Conservation (phyloP, 805 yeast genomes). For the Metschnikowia peoriensis region DNA sequence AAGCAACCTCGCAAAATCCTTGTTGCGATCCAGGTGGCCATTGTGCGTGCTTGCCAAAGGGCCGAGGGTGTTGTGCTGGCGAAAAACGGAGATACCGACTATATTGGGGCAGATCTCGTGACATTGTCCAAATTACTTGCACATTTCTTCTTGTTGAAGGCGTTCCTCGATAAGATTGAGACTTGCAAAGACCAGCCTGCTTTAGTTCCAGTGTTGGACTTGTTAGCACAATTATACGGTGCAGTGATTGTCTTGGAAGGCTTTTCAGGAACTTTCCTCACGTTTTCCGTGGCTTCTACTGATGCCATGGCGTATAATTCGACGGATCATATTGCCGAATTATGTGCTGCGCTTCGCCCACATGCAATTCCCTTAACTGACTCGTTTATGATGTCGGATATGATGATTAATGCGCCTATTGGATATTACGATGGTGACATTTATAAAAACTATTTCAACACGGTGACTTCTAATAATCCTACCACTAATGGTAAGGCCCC, state of each 20-base stretch:
- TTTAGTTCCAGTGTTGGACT: constrained; percentile 49
- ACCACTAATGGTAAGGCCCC: constrained; percentile 57
- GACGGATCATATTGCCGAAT: constrained; percentile 34
- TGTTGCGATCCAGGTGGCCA: constrained; percentile 9
- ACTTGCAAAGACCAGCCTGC: constrained; percentile 31
- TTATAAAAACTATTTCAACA: constrained; percentile 69
- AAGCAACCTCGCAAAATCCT: constrained; percentile 13
- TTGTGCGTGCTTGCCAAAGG: constrained; percentile 32
- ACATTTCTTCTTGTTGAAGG: constrained; percentile 46
- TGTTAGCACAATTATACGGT: constrained; percentile 57
- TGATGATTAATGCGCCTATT: constrained; percentile 75
- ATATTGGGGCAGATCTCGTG: constrained; percentile 46
- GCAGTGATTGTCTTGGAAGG: constrained; percentile 60
- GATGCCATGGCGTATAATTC: constrained; percentile 47
- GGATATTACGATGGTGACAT: constrained; percentile 82
- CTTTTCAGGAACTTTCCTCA: constrained; percentile 70
- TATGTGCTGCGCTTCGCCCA: constrained; percentile 46
- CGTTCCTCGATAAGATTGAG: constrained; percentile 37
- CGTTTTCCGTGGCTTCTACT: constrained; percentile 54
- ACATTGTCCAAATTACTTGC: constrained; percentile 50
- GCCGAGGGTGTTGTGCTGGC: constrained; percentile 29
- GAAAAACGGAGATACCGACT: constrained; percentile 44
- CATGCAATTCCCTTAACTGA: constrained; percentile 80
- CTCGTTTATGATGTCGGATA: constrained; percentile 79
- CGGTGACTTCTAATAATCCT: constrained; percentile 50